Conservation (phyloP, 2,329 filamentous ascomycete species). For the Aureobasidium leucospermi region DNA sequence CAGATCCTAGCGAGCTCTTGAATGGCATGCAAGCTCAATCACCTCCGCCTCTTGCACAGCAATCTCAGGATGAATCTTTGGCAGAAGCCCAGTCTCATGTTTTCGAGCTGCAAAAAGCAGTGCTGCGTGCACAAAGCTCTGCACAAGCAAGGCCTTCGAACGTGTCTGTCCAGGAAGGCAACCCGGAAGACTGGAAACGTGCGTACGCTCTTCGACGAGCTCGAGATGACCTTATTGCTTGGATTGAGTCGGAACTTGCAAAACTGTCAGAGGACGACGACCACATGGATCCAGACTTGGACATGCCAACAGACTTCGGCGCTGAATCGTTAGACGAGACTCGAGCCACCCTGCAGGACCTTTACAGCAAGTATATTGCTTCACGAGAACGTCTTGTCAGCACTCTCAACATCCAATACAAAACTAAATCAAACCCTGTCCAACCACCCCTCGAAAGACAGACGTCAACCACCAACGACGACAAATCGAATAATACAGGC, state of each 20-base stretch:
- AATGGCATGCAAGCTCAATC: background rate
- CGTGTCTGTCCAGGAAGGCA: background rate
- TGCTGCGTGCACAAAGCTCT: conserved; percentile 5
- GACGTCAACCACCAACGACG: background rate
- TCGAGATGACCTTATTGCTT: conserved; percentile 13
- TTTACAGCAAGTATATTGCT: conserved; percentile 6
- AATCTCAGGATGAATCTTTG: background rate
- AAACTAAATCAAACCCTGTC: background rate
- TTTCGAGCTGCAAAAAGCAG: conserved; percentile 14
- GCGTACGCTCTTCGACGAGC: conserved; percentile 8
- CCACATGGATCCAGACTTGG: background rate
- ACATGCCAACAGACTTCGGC: background rate
- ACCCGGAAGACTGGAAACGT: background rate
- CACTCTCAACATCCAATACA: background rate
- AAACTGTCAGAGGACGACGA: conserved; percentile 12
- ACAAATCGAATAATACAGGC: background rate
- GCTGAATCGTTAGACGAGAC: background rate
- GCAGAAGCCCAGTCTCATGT: conserved; percentile 1
- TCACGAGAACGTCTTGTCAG: background rate
- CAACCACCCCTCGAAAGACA: background rate
- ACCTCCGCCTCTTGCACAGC: background rate
- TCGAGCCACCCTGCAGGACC: background rate
- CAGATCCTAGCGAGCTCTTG: background rate
- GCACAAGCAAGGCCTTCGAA: background rate
- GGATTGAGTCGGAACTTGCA: conserved; percentile 15